Base-by-base conservation (phyloP, 495 filamentous ascomycete genomes). In the Lophiostoma macrostomum region DNA sequence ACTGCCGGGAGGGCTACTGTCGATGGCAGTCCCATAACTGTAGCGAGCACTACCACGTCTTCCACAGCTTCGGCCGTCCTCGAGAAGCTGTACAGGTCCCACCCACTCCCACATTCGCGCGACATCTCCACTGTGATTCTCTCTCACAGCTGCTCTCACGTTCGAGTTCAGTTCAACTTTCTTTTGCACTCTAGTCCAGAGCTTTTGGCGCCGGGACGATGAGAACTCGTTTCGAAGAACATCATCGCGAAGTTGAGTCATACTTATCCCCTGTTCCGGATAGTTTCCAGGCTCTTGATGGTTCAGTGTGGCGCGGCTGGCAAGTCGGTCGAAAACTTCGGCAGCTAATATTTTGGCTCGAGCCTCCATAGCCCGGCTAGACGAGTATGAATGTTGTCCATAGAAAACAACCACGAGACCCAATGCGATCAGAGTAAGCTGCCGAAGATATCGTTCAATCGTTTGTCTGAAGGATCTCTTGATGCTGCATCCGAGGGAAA, bases 21-120 rank as follows among this genome's bases (percentile, higher is more conserved):
- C 52, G 7, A 45, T 36, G 10, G 44, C 20, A 39, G 47, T 23
- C 5, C 60, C 60, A 6, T 58, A 29, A 54, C 71, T 81, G 52
- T 73, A 71, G 16, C 80, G 69, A 2, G 72, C 69, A 57, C 78
- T 77, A 65, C 77, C 76, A 48, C 77, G 65, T 22, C 74, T 67
- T 12, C 60, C 62, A 32, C 53, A 40, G 38, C 63, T 64, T 10
- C 60, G 66, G 16, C 61, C 50, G 34, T 74, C 73, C 29, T 69
- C 68, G 16, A 69, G 16, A 1, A 53, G 46, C 4, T 56, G 42
- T 7, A 77, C 71, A 7, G 81, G 76, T 0, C 93, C 93, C 65
- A 96, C 91, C 93, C 93, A 99, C 67, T 95, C 91, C 93, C 93
- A 99, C 14, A 87, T 84, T 39, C 88, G 78, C 12, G 86, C 83